Evolutionary conservation across 2,329 filamentous ascomycete genomes (phyloP).

Genomic region (Dactylellina haptotyla): DNA sequence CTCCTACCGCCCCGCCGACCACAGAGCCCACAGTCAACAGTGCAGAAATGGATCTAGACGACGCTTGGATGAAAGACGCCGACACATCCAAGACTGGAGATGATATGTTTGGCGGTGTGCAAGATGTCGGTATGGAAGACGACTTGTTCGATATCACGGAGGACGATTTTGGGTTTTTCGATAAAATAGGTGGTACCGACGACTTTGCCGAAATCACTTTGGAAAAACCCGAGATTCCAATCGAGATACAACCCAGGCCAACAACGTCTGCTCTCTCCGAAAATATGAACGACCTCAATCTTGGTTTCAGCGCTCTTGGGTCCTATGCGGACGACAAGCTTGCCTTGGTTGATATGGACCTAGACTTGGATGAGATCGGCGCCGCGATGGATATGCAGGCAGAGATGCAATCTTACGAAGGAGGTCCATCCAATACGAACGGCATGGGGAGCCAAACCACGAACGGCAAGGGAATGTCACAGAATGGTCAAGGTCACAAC

Average conservation of each 20-base stretch:
- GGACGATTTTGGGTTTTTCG: conserved; percentile 47
- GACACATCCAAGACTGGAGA: conserved; percentile 37
- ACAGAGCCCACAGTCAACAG: conserved; percentile 39
- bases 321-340: conserved; percentile 38
- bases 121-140: conserved; percentile 42
- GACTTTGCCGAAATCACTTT: conserved; percentile 27
- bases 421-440: neutral
- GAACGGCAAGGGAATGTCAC: conserved; percentile 4
- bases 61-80: conserved; percentile 47
- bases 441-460: neutral
- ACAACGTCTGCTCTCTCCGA: conserved; percentile 38
- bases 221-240: conserved; percentile 32
- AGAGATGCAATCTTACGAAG: conserved; percentile 19
- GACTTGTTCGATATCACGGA: conserved; percentile 51
- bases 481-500: conserved; percentile 20
- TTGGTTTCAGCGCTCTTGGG: conserved; percentile 37
- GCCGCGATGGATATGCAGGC: conserved; percentile 55
- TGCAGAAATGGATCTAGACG: conserved; percentile 49
- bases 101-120: conserved; percentile 38
- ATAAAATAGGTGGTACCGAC: conserved; percentile 25
- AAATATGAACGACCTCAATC: conserved; percentile 53
- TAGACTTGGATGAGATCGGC: conserved; percentile 36
- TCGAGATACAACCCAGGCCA: conserved; percentile 27
- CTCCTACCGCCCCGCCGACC: conserved; percentile 42
- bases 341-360: conserved; percentile 40